Percentiles rank a stretch among this genome's conserved stretches.
phyloP scores from a whole-genome alignment of 441 rosid species.

The Euphorbia celastroides region DNA sequence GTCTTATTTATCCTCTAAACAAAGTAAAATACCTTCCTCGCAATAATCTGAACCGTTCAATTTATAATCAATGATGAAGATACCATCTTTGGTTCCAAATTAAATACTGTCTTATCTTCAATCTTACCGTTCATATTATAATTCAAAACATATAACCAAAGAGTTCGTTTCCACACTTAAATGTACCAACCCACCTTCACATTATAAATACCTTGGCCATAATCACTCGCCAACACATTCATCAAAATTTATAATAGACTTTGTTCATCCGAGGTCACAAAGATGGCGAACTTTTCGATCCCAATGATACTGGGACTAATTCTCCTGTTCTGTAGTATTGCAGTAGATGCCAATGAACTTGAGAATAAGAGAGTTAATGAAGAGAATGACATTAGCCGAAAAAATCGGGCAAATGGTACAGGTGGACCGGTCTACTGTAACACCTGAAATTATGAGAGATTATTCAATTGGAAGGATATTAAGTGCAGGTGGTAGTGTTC shows the following conservation, averaged over 20 bases:
- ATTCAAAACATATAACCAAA: neutral
- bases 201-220: neutral
- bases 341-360: constrained; percentile 16
- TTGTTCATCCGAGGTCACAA: neutral
- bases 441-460: constrained; percentile 22
- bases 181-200: neutral
- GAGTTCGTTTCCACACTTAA: neutral
- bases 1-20: neutral
- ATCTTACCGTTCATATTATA: neutral
- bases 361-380: constrained; percentile 25
- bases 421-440: constrained; percentile 23
- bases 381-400: constrained; percentile 26
- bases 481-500: constrained; percentile 75
- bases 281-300: constrained; percentile 18
- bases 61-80: neutral
- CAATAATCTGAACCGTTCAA: neutral
- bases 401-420: constrained; percentile 33
- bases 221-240: neutral
- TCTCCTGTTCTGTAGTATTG: constrained; percentile 16
- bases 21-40: neutral
- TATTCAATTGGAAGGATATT: constrained; percentile 48
- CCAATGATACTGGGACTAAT: constrained; percentile 17
- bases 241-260: neutral
- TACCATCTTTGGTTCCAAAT: neutral
- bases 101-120: no score